These are phyloP conservation scores for Didymella glomerata DNA, from an alignment of 2,329 filamentous ascomycete species.

Conservation along the genomic window DNA sequence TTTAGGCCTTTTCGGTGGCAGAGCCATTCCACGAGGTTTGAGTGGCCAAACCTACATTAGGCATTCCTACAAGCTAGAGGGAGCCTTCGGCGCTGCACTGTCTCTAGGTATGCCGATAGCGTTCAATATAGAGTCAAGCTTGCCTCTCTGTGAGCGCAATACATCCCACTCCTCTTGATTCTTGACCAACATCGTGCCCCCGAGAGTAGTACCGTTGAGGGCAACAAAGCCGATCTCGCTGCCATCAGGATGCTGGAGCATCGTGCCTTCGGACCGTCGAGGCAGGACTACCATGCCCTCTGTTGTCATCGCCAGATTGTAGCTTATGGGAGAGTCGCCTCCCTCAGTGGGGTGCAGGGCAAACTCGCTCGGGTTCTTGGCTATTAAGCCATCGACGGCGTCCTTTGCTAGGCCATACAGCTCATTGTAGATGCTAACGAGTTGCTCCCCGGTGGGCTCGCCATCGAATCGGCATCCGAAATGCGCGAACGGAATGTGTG, in stretches of 20 bases:
- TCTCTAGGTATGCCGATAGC: constrained; percentile 46
- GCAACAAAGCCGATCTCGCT: constrained; percentile 56
- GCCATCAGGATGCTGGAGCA: constrained; percentile 51
- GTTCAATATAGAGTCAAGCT: constrained; percentile 56
- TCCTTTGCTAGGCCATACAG: constrained; percentile 47
- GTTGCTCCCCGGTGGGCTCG: constrained; percentile 50
- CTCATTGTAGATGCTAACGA: constrained; percentile 46
- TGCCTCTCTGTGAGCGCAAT: constrained; percentile 52
- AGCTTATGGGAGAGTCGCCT: constrained; percentile 60
- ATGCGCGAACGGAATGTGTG: constrained; percentile 59
- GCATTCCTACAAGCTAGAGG: constrained; percentile 10
- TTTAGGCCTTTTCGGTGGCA: background rate
- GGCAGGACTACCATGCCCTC: constrained; percentile 63
- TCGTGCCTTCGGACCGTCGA: constrained; percentile 56
- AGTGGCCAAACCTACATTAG: background rate
- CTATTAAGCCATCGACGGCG: constrained; percentile 53
- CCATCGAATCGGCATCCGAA: constrained; percentile 56
- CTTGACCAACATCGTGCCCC: constrained; percentile 68
- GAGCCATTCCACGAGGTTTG: too few relatives aligned
- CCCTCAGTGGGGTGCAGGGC: constrained; percentile 37
- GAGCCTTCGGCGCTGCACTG: constrained; percentile 9
- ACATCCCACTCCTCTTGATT: constrained; percentile 62
- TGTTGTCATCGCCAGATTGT: constrained; percentile 66
- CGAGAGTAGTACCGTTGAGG: constrained; percentile 66
- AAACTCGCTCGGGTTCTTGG: constrained; percentile 45